phyloP scores from a whole-genome alignment of 345 rosid genomes.

The Eucalyptus sp. region DNA sequence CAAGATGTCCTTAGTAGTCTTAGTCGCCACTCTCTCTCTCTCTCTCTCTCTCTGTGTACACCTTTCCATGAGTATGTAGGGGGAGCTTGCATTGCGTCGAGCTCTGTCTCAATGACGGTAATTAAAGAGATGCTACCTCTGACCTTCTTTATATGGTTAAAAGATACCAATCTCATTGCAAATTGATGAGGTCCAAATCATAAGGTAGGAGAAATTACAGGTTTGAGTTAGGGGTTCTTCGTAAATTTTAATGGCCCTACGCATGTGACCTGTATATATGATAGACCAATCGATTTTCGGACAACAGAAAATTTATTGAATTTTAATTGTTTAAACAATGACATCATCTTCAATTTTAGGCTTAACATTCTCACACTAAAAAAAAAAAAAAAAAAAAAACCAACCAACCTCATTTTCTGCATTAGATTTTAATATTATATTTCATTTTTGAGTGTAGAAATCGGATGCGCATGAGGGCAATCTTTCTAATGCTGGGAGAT shows the following conservation, averaged over 20 bases:
- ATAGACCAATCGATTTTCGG: not conserved
- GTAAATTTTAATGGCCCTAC: not conserved
- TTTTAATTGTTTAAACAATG: no score
- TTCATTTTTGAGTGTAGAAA: not conserved
- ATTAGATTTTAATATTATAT: not conserved
- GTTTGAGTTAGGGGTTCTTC: not conserved
- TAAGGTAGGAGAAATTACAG: not conserved
- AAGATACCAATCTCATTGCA: not conserved
- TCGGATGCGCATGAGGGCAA: not conserved
- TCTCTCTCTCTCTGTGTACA: not conserved
- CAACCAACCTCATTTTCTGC: not conserved
- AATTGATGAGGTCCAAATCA: not conserved
- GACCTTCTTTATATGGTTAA: not conserved
- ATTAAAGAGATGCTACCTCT: not conserved
- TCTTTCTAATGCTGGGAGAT: not conserved
- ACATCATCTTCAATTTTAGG: not conserved
- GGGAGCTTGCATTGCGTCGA: not conserved
- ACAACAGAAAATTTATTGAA: no score
- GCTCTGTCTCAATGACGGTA: not conserved
- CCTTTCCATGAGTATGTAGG: not conserved
- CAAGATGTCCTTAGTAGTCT: not conserved
- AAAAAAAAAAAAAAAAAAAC: no score
- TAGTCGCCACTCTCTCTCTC: not conserved
- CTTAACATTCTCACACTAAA: not conserved
- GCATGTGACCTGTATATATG: no score